These are phyloP conservation scores for Zymoseptoria ardabiliae DNA, from an alignment of 2,329 filamentous ascomycete species.

Conservation along the genomic window DNA sequence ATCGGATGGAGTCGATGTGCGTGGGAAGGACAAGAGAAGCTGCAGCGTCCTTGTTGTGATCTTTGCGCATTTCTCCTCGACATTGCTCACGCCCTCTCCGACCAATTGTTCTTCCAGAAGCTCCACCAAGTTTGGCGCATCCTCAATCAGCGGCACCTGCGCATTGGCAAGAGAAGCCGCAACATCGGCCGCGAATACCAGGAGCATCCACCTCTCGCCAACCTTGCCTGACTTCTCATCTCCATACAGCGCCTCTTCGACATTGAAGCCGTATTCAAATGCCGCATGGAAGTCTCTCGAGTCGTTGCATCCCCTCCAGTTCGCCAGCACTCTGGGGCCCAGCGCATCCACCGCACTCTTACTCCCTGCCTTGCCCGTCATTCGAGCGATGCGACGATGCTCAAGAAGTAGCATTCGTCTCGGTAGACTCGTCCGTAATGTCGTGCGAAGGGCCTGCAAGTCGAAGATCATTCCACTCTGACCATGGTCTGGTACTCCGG, in stretches of 20 bases:
- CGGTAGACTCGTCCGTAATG: constrained; percentile 24
- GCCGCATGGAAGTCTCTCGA: constrained; percentile 30
- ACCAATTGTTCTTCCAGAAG: neutral
- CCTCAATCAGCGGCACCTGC: constrained; percentile 12
- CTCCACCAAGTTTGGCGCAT: constrained; percentile 3
- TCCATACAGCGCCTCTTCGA: constrained; percentile 22
- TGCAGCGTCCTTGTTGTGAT: neutral
- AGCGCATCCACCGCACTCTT: constrained; percentile 13
- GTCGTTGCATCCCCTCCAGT: constrained; percentile 26
- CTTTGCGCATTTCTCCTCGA: neutral
- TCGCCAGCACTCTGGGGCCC: constrained; percentile 20
- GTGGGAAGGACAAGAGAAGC: neutral
- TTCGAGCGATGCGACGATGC: constrained; percentile 25
- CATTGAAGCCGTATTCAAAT: constrained; percentile 28
- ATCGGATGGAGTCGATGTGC: neutral
- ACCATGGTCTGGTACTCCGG: constrained; percentile 22
- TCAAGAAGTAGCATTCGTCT: constrained; percentile 28
- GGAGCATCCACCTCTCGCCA: constrained; percentile 18
- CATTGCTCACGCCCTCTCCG: neutral
- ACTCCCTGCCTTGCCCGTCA: constrained; percentile 19
- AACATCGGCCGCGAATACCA: constrained; percentile 20
- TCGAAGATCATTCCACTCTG: constrained; percentile 33
- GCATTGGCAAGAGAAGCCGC: constrained; percentile 21
- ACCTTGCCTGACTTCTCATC: constrained; percentile 5
- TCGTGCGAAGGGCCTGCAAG: constrained; percentile 26